Percentiles rank a stretch among this genome's conserved stretches.
These are phyloP conservation scores for Nemania bipapillata DNA, from an alignment of 2,329 filamentous ascomycete genomes.

Conservation along the genomic window DNA sequence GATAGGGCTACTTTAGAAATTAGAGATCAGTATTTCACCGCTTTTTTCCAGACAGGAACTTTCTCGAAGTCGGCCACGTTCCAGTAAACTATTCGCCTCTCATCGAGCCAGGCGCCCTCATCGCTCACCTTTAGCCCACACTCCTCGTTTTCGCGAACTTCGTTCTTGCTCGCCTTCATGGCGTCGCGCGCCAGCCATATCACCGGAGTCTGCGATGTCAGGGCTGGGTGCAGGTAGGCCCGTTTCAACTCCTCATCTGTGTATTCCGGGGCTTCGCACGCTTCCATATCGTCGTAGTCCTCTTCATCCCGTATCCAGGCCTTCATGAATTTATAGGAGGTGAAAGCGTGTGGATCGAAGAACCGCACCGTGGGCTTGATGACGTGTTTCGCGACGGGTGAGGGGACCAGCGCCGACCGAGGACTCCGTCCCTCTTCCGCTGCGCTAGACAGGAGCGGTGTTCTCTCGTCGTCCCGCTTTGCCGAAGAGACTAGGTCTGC, in stretches of 20 bases:
- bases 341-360: constrained; percentile 46
- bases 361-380: constrained; percentile 46
- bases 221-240: constrained; percentile 49
- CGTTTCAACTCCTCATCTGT: constrained; percentile 45
- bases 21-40: constrained; percentile 39
- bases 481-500: constrained; percentile 39
- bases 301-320: constrained; percentile 43
- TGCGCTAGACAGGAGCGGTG: constrained; percentile 44
- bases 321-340: constrained; percentile 47
- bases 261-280: constrained; percentile 43
- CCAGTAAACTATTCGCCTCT: constrained; percentile 57
- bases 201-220: constrained; percentile 61
- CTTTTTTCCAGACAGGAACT: constrained; percentile 48
- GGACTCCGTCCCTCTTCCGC: constrained; percentile 46
- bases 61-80: constrained; percentile 41
- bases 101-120: constrained; percentile 68
- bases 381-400: constrained; percentile 37
- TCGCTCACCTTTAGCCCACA: constrained; percentile 74
- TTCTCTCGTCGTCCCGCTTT: constrained; percentile 41
- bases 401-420: constrained; percentile 39
- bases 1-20: not conserved
- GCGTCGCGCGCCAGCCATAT: constrained; percentile 74
- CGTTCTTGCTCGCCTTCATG: constrained; percentile 68
- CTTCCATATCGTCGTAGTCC: constrained; percentile 36
- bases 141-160: constrained; percentile 67